These are phyloP conservation scores for Jatropha curcas DNA, from an alignment of 345 rosid genomes.

Conservation along the genomic window DNA sequence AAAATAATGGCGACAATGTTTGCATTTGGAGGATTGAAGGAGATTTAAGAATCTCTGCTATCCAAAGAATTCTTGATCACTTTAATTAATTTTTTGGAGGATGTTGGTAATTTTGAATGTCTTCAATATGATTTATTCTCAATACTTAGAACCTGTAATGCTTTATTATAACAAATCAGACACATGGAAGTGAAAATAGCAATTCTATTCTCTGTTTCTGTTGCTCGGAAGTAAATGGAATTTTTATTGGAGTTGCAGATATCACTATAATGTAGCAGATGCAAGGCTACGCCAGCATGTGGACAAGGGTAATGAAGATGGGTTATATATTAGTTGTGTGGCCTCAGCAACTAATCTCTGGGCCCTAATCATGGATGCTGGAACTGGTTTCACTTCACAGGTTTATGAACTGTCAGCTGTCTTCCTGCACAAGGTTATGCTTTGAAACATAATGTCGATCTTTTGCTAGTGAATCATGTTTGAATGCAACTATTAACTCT, in stretches of 20 bases:
- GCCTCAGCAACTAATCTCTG: conserved; percentile 89
- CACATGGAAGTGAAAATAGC: background rate
- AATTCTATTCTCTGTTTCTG: background rate
- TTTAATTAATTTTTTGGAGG: background rate
- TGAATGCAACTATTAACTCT: conserved; percentile 17
- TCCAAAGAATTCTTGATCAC: background rate
- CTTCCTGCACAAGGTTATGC: conserved; percentile 84
- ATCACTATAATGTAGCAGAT: conserved; percentile 39
- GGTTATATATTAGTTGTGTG: conserved; percentile 80
- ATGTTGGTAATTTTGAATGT: background rate
- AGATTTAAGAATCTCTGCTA: background rate
- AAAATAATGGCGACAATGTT: background rate
- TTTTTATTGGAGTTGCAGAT: conserved; percentile 16
- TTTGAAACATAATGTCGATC: conserved; percentile 8
- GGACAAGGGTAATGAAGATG: conserved; percentile 68
- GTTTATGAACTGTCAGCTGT: conserved; percentile 79
- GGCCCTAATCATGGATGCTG: conserved; percentile 99
- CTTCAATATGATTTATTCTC: background rate
- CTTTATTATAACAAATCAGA: background rate
- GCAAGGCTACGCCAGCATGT: conserved; percentile 37
- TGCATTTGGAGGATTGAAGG: background rate
- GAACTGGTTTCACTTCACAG: conserved; percentile 86
- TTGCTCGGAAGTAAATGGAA: background rate
- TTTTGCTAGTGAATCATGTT: conserved; percentile 14
- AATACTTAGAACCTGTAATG: background rate